Evolutionary conservation across 2,329 filamentous ascomycete genomes (phyloP).

Genomic region (Cercospora sp.): DNA sequence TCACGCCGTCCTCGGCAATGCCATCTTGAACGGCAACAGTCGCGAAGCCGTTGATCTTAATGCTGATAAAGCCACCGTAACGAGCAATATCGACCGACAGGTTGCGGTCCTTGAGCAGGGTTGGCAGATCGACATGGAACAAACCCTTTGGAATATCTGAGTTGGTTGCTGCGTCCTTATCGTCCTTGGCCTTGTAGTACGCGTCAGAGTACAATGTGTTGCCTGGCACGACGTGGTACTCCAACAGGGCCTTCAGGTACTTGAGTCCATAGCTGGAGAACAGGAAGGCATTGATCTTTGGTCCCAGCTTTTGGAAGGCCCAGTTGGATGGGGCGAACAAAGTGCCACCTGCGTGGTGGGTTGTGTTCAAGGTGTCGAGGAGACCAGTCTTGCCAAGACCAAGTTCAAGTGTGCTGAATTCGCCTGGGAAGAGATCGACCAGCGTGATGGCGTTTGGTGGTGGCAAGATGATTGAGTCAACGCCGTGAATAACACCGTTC

Average conservation of each 20-base stretch:
- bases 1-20: constrained; percentile 74
- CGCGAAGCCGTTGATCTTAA: constrained; percentile 74
- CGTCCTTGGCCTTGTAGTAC: constrained; percentile 57
- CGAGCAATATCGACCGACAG: constrained; percentile 70
- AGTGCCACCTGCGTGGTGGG: constrained; percentile 64
- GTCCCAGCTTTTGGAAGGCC: constrained; percentile 76
- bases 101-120: constrained; percentile 65
- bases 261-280: constrained; percentile 74
- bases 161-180: constrained; percentile 31
- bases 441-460: constrained; percentile 67
- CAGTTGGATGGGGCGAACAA: constrained; percentile 78
- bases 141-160: constrained; percentile 47
- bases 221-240: constrained; percentile 75
- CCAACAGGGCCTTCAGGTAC: constrained; percentile 74
- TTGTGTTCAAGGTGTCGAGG: constrained; percentile 57
- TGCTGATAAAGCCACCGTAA: constrained; percentile 66
- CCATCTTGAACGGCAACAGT: constrained; percentile 68
- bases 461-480: constrained; percentile 74
- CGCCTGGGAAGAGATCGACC: constrained; percentile 63
- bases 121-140: constrained; percentile 70
- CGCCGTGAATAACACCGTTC: constrained; percentile 78
- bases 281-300: constrained; percentile 75
- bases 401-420: constrained; percentile 77
- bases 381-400: constrained; percentile 75
- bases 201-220: constrained; percentile 81